A percentile compares a stretch with the other conserved stretches of the same genome.
phyloP scores from a whole-genome alignment of 495 filamentous ascomycete species.

The Neurospora sp. region DNA sequence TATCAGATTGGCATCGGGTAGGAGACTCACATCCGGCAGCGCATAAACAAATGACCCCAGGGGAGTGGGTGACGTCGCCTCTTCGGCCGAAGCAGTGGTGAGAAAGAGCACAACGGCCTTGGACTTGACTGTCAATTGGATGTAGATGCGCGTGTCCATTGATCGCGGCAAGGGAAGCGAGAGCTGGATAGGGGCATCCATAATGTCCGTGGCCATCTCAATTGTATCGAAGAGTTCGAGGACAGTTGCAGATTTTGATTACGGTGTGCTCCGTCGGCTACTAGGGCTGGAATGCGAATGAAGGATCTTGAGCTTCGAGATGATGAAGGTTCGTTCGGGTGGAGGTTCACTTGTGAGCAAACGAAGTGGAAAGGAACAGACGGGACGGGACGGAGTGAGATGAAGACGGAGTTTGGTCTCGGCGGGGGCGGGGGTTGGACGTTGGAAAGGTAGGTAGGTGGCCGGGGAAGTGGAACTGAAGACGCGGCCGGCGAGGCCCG shows the following conservation, averaged over 20 bases:
- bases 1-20: background rate
- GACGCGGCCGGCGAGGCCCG: background rate
- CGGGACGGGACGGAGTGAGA: background rate
- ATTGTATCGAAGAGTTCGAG: background rate
- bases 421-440: background rate
- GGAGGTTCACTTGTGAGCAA: background rate
- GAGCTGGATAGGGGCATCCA: conserved; percentile 45
- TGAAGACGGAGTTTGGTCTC: background rate
- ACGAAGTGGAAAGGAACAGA: background rate
- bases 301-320: background rate
- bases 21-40: conserved; percentile 64
- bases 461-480: background rate
- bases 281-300: background rate
- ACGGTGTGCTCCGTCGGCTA: background rate
- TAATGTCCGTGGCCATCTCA: background rate
- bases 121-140: conserved; percentile 60
- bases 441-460: background rate
- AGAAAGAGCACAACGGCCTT: conserved; percentile 66
- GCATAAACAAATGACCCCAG: conserved; percentile 87
- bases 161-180: conserved; percentile 69
- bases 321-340: background rate
- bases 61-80: conserved; percentile 37
- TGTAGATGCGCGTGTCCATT: conserved; percentile 66
- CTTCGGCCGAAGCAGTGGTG: conserved; percentile 57
- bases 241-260: background rate